phyloP scores from a whole-genome alignment of 306 rosid species.

The Acacia confusa region DNA sequence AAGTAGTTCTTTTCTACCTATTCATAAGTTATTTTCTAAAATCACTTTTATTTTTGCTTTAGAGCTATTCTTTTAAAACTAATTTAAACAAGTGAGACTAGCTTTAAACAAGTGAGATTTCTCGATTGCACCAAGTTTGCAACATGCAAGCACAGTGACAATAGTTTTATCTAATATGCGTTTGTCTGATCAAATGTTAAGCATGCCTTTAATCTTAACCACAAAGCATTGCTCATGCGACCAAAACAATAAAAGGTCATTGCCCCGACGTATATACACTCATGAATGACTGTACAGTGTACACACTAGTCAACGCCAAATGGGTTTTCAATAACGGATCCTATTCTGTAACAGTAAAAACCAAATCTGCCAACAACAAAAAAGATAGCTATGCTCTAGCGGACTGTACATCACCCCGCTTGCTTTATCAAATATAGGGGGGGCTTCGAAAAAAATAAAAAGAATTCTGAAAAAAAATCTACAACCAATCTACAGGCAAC shows the following conservation, averaged over 20 bases:
- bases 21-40: too few species aligned
- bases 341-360: constrained; percentile 22
- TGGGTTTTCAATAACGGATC: background rate
- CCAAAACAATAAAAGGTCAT: background rate
- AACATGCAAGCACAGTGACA: background rate
- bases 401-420: constrained; percentile 44
- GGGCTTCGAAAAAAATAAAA: background rate
- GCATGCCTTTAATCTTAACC: background rate
- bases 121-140: background rate
- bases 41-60: too few species aligned
- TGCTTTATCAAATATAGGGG: background rate
- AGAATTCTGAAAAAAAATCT: constrained; percentile 25
- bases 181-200: background rate
- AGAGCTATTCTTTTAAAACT: too few species aligned
- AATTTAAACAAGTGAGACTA: background rate
- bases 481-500: constrained; percentile 39
- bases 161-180: background rate
- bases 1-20: too few species aligned
- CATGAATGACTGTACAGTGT: constrained; percentile 43
- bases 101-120: background rate
- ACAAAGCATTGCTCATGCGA: background rate
- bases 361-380: constrained; percentile 17
- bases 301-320: constrained; percentile 32
- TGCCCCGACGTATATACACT: constrained; percentile 48
- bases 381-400: constrained; percentile 37